phyloP scores from a whole-genome alignment of 176 grass and related monocot species.

The Aegilops bicornis region DNA sequence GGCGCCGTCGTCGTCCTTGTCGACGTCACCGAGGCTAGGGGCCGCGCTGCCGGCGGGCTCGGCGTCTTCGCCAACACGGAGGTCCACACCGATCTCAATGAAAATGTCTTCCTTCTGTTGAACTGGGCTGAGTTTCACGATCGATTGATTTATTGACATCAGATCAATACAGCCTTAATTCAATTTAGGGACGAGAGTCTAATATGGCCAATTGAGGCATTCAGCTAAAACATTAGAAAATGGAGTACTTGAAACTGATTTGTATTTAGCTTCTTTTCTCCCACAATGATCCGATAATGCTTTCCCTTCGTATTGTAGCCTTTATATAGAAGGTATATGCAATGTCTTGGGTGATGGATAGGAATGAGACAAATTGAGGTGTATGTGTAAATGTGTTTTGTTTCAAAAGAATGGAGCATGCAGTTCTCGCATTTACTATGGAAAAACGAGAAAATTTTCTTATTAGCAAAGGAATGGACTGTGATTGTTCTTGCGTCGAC shows the following conservation, averaged over 20 bases:
- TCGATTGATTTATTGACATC: background rate
- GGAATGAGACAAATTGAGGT: background rate
- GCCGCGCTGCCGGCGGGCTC: constrained; percentile 46
- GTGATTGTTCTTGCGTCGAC: background rate
- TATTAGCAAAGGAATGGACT: background rate
- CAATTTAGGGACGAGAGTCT: background rate
- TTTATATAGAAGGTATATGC: background rate
- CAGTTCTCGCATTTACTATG: background rate
- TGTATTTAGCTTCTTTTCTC: background rate
- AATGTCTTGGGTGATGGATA: constrained; percentile 1
- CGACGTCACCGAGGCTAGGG: constrained; percentile 61
- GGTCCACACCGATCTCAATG: constrained; percentile 27
- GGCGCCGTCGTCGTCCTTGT: constrained; percentile 50
- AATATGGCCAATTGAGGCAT: background rate
- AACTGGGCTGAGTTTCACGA: constrained; percentile 8
- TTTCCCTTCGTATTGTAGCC: background rate
- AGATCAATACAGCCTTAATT: background rate
- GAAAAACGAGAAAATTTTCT: background rate
- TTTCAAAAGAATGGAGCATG: background rate
- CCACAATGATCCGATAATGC: background rate
- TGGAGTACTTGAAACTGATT: background rate
- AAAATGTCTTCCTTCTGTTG: background rate
- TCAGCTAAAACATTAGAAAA: background rate
- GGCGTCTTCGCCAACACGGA: constrained; percentile 44
- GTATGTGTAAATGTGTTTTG: background rate